Percentiles rank a stretch among this genome's conserved stretches.
These are phyloP conservation scores for Lodderomyces jiufengensis DNA, from an alignment of 1,139 yeast species.

Conservation along the genomic window DNA sequence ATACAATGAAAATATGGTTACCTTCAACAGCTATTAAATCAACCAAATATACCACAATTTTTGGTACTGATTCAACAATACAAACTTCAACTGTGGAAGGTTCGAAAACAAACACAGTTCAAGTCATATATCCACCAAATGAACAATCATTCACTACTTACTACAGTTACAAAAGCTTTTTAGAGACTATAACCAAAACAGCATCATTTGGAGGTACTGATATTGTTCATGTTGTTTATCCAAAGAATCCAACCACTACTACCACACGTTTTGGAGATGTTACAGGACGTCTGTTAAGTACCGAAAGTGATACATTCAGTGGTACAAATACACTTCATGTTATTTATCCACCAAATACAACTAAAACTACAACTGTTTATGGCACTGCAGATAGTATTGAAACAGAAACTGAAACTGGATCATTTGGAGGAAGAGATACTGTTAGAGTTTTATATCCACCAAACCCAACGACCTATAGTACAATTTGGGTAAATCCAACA, in stretches of 20 bases:
- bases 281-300: slow-evolving; percentile 1
- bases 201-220: slow-evolving; percentile 14
- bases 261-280: slow-evolving; percentile 6
- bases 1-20: too few relatives aligned
- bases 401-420: too few relatives aligned
- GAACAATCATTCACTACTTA: too few relatives aligned
- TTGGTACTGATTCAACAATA: too few relatives aligned
- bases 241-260: slow-evolving; percentile 15
- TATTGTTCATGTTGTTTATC: slow-evolving; percentile 17
- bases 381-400: too few relatives aligned
- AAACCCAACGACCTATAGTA: slow-evolving; percentile 8
- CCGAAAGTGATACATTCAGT: slow-evolving; percentile 9
- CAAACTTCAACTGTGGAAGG: too few relatives aligned
- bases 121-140: too few relatives aligned
- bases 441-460: slow-evolving; percentile 20
- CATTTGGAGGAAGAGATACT: slow-evolving; percentile 16
- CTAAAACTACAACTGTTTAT: slow-evolving; percentile 13
- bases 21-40: too few relatives aligned
- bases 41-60: too few relatives aligned
- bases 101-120: too few relatives aligned
- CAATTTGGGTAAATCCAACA: too few relatives aligned
- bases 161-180: too few relatives aligned
- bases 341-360: slow-evolving; percentile 15
- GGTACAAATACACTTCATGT: slow-evolving; percentile 19
- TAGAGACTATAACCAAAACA: slow-evolving; percentile 8